These are phyloP conservation scores for Cymbidium sinense DNA, from an alignment of 106 monocot species.

Conservation along the genomic window DNA sequence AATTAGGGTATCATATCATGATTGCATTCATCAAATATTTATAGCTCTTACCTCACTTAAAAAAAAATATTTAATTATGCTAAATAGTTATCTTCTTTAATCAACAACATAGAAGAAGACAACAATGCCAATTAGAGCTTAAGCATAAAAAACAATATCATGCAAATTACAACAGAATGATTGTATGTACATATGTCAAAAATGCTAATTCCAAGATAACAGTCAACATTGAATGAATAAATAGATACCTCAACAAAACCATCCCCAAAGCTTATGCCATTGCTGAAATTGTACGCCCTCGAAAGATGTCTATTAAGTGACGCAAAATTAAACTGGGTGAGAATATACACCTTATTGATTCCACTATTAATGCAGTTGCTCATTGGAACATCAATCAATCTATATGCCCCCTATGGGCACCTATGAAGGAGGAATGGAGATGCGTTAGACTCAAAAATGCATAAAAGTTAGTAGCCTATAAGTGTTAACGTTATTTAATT, in stretches of 20 bases:
- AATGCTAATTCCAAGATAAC: not conserved
- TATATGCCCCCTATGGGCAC: constrained; percentile 55
- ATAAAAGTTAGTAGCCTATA: not conserved
- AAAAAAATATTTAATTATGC: too few species aligned
- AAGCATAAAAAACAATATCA: too few species aligned
- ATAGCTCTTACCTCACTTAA: too few species aligned
- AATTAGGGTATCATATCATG: too few species aligned
- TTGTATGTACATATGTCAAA: too few species aligned
- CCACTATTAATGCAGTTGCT: constrained; percentile 75
- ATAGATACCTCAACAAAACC: constrained; percentile 53
- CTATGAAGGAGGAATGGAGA: constrained; percentile 6
- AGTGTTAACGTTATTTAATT: not conserved
- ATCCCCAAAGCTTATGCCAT: constrained; percentile 45
- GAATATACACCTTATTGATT: constrained; percentile 53
- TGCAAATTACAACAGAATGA: too few species aligned
- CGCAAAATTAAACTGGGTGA: constrained; percentile 60
- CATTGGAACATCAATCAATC: constrained; percentile 66
- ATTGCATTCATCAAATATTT: too few species aligned
- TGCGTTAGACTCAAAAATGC: not conserved
- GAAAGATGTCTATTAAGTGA: constrained; percentile 60
- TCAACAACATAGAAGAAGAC: too few species aligned
- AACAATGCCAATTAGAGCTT: too few species aligned
- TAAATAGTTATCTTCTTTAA: too few species aligned
- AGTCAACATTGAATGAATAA: not conserved
- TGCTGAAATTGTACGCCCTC: constrained; percentile 42